phyloP scores from a whole-genome alignment of 1,284 basidiomycete genomes.

The Ustilago esculenta region DNA sequence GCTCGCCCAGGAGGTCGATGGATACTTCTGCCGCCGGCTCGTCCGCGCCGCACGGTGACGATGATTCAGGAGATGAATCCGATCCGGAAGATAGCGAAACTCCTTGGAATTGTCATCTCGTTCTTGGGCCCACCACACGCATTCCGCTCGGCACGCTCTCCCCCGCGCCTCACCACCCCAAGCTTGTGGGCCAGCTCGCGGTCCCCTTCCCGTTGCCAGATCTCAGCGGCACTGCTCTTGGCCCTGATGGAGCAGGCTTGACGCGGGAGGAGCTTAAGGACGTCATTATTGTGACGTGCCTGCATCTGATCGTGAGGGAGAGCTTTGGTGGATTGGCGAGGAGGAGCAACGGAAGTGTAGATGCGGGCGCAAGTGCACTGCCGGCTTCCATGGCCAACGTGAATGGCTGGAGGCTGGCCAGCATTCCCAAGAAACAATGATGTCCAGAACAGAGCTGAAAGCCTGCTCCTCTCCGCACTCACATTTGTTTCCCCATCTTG shows the following conservation, averaged over 20 bases:
- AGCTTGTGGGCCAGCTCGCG: slow-evolving; percentile 88
- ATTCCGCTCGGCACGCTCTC: slow-evolving; percentile 70
- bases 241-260: slow-evolving; percentile 56
- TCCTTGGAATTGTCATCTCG: slow-evolving; percentile 82
- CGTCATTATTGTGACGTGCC: slow-evolving; percentile 82
- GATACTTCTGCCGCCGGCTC: slow-evolving; percentile 43
- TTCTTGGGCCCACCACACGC: slow-evolving; percentile 65
- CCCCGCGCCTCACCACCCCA: slow-evolving; percentile 96
- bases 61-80: slow-evolving; percentile 63
- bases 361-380: not conserved
- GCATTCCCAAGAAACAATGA: slow-evolving; percentile 35
- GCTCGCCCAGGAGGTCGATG: slow-evolving; percentile 29
- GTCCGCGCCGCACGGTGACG: slow-evolving; percentile 24
- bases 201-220: slow-evolving; percentile 80
- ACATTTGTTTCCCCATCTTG: too few relatives aligned
- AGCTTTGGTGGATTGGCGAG: slow-evolving; percentile 85
- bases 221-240: slow-evolving; percentile 53
- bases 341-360: slow-evolving; percentile 71
- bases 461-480: not conserved
- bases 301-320: slow-evolving; percentile 93
- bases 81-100: slow-evolving; percentile 96
- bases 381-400: slow-evolving; percentile 13
- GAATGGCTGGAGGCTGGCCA: slow-evolving; percentile 42
- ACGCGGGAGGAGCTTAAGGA: slow-evolving; percentile 95
- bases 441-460: too few relatives aligned